Evolutionary conservation across 2,329 filamentous ascomycete genomes (phyloP), one percentile per base, ranked within the genome.

Genomic region (Aureobasidium uvarum): DNA sequence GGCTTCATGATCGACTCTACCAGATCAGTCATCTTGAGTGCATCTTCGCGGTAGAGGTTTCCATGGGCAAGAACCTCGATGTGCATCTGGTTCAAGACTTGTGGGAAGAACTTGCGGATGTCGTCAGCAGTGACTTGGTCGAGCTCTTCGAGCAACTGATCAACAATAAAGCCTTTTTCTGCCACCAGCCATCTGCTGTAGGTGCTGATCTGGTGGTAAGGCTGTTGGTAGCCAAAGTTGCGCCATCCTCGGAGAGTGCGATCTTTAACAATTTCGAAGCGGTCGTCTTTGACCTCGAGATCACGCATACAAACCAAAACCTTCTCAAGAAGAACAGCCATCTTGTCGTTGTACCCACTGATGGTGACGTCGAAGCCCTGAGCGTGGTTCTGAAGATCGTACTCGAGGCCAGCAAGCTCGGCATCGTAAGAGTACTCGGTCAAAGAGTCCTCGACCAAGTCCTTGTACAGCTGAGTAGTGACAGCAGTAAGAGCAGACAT

Each of bases 401-500:
- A 98, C 67, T 90, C 86, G 51, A 99, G 78, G 0, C 95, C 95
- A 8, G 95, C 92, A 66, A 99, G 85, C 73, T 98, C 93, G 0
- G 95, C 95, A 76, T 97, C 94, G 72, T 99, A 99, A 0, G 93
- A 91, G 76, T 96, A 98, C 75, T 97, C 93, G 63, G 91, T 90
- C 31, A 99, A 78, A 1, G 91, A 91, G 77, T 99, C 95, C 64
- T 90, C 85, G 18, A 99, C 91, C 20, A 98, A 81, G 70, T 95
- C 91, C 2, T 90, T 89, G 74, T 91, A 97, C 5, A 99, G 78
- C 66, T 86, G 87, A 2, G 89, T 85, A 73, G 95, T 92, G 67
- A 96, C 87, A 38, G 86, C 83, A 68, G 90, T 93, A 65, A 89
- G 87, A 1, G 92, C 90, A 5, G 90, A 92, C 1, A 90, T 85